These are phyloP conservation scores for Teunomyces cretensis DNA, from an alignment of 805 yeast species.

Conservation along the genomic window DNA sequence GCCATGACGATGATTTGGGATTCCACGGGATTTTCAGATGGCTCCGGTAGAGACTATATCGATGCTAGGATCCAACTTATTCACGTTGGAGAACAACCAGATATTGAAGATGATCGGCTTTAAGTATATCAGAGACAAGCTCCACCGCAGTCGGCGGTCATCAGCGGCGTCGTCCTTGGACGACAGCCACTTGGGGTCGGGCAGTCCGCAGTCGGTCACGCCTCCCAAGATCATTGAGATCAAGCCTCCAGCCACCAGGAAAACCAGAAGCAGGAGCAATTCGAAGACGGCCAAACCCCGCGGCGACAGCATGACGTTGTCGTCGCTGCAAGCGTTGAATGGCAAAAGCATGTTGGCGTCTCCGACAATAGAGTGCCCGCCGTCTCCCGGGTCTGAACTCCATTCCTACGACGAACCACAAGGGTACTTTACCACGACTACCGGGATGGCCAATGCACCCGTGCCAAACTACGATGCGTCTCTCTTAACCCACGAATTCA, in stretches of 20 bases:
- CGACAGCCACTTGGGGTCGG: neutral
- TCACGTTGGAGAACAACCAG: conserved; percentile 2
- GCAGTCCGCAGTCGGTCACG: neutral
- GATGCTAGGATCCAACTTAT: neutral
- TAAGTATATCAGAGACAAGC: conserved; percentile 5
- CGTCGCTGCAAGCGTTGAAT: conserved; percentile 3
- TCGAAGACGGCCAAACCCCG: neutral
- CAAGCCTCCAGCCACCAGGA: neutral
- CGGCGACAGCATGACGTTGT: neutral
- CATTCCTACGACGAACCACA: neutral
- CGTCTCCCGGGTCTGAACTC: neutral
- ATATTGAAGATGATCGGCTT: conserved; percentile 3
- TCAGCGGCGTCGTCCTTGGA: neutral
- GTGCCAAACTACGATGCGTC: neutral
- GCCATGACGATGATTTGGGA: no score
- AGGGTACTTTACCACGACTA: neutral
- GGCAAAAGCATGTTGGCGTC: neutral
- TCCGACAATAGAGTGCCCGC: neutral
- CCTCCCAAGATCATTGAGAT: neutral
- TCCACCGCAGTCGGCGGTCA: neutral
- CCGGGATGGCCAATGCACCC: neutral
- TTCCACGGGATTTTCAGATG: neutral
- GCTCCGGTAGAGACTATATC: neutral
- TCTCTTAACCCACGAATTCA: neutral
- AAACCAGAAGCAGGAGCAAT: neutral